Conservation (phyloP, 73 alveolate genomes). For the Stentor coeruleus region DNA sequence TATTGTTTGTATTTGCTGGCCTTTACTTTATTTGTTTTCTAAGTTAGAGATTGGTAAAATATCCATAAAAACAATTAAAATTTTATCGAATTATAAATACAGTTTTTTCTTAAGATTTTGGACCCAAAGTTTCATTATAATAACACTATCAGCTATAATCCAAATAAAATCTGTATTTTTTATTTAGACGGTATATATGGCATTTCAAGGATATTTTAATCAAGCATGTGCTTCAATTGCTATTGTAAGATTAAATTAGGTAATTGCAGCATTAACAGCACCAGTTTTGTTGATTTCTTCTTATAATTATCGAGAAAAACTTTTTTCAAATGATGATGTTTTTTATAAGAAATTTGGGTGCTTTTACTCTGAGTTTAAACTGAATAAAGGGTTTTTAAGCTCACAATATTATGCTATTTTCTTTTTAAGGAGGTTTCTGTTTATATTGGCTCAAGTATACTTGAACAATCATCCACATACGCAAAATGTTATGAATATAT, state of each 20-base stretch:
- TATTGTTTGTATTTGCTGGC: neutral
- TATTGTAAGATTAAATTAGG: neutral
- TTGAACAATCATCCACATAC: neutral
- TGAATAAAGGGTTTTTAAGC: constrained; percentile 22
- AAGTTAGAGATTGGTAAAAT: neutral
- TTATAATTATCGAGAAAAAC: neutral
- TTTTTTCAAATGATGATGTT: neutral
- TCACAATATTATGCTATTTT: neutral
- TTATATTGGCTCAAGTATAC: neutral
- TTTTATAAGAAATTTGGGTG: constrained; percentile 7
- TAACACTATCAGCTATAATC: neutral
- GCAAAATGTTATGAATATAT: neutral
- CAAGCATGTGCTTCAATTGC: neutral
- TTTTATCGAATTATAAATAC: neutral
- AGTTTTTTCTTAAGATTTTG: neutral
- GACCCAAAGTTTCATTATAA: neutral
- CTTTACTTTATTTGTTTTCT: neutral
- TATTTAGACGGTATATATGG: neutral
- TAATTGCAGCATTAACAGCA: neutral
- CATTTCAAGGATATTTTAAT: neutral
- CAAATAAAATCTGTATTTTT: neutral
- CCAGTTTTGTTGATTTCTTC: neutral
- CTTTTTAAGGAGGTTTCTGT: neutral
- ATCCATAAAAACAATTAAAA: neutral
- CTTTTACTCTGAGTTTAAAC: neutral